Base-by-base conservation (phyloP, 176 grass and related monocot genomes). In the Elaeis guineensis region DNA sequence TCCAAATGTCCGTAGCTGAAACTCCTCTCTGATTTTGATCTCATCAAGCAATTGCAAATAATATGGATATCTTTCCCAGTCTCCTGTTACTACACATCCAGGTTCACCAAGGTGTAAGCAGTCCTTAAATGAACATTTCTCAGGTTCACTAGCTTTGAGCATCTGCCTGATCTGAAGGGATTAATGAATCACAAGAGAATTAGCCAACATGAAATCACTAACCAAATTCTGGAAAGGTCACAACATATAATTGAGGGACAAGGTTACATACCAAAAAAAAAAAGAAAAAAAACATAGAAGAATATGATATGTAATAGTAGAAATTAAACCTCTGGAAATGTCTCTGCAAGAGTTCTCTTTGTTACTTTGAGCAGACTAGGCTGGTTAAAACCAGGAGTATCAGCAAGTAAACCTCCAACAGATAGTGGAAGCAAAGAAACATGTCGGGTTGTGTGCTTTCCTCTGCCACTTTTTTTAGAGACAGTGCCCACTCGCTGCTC, bases 311-410 rank as follows among this genome's bases (percentile, higher is more conserved):
- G 60, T 50, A 51, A 49, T 62, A 21, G 9, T 44, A 54, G 5
- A 60, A 11, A 80, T 30, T 57, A 51, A 56, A 96, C 92, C 87
- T 90, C 87, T 26, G 87, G 92, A 69, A 96, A 96, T 67, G 80
- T 82, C 65, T 80, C 64, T 14, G 87, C 83, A 67, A 96, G 75
- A 83, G 71, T 67, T 52, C 67, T 83, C 77, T 90, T 82, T 54
- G 92, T 90, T 8, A 96, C 83, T 90, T 96, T 96, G 72, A 87
- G 75, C 58, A 96, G 63, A 74, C 86, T 90, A 65, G 92, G 87
- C 65, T 96, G 92, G 72, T 90, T 96, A 78, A 96, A 96, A 54
- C 92, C 87, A 71, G 92, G 92, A 63, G 92, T 96, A 81, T 96
- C 92, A 50, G 92, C 83, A 82, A 90, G 80, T 64, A 88, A 97